phyloP scores from a whole-genome alignment of 768 basidiomycete species.

The Amanita brunnescens region DNA sequence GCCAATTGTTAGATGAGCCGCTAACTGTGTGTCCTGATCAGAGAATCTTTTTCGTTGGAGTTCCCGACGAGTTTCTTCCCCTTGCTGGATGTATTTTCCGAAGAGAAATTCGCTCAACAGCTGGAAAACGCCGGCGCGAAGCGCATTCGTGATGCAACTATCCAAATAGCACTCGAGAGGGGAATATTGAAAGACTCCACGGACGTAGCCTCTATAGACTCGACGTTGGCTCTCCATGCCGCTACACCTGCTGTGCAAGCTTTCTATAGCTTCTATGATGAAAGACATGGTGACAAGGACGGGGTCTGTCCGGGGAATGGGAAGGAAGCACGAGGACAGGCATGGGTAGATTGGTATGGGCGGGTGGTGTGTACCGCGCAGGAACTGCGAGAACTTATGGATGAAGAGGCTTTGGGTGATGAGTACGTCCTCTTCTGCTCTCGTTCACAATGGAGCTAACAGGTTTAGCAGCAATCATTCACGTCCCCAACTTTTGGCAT shows the following conservation, averaged over 20 bases:
- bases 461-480: constrained; percentile 15
- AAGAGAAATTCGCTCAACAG: constrained; percentile 32
- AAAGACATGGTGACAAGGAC: constrained; percentile 19
- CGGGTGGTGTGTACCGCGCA: constrained; percentile 60
- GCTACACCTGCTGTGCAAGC: constrained; percentile 78
- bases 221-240: constrained; percentile 70
- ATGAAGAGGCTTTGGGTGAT: constrained; percentile 32
- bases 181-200: constrained; percentile 43
- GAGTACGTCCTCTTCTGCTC: constrained; percentile 8
- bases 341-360: constrained; percentile 86
- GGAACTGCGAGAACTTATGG: constrained; percentile 43
- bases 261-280: constrained; percentile 64
- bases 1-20: neutral
- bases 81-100: constrained; percentile 54
- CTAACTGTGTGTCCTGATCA: constrained; percentile 30
- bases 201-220: constrained; percentile 49
- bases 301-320: constrained; percentile 9
- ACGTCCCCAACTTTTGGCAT: constrained; percentile 48
- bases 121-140: constrained; percentile 27
- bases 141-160: constrained; percentile 43
- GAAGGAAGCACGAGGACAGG: constrained; percentile 36
- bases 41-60: constrained; percentile 76
- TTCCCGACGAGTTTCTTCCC: constrained; percentile 69
- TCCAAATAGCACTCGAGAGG: constrained; percentile 40
- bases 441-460: neutral